Evolutionary conservation across 129 eudicot genomes (phyloP).

Genomic region (Flaveria ramosissima): DNA sequence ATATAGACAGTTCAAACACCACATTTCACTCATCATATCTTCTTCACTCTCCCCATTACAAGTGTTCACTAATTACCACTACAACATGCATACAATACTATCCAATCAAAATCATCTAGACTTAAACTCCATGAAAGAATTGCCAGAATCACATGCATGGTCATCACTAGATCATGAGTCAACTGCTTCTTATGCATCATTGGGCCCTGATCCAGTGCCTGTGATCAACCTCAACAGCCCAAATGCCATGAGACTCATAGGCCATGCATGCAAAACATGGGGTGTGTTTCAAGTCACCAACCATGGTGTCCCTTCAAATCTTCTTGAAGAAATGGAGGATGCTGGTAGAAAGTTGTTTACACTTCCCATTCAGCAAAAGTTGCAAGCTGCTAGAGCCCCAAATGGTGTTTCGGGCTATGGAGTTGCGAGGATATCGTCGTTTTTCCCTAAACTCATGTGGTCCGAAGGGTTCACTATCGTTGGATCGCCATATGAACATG

Average conservation of each 20-base stretch:
- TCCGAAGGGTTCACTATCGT: conserved; percentile 84
- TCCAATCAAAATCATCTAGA: conserved; percentile 49
- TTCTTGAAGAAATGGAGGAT: conserved; percentile 51
- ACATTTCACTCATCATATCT: conserved; percentile 38
- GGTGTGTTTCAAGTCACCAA: conserved; percentile 74
- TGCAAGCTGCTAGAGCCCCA: conserved; percentile 63
- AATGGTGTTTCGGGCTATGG: conserved; percentile 78
- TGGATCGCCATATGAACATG: conserved; percentile 74
- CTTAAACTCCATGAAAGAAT: conserved; percentile 56
- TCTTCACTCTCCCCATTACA: conserved; percentile 25
- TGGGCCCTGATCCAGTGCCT: conserved; percentile 37
- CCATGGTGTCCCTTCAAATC: conserved; percentile 49
- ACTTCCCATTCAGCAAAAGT: conserved; percentile 74
- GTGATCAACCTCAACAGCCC: conserved; percentile 49
- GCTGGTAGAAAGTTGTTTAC: conserved; percentile 47
- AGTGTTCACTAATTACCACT: neutral
- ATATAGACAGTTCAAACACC: conserved; percentile 37
- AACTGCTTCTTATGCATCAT: neutral
- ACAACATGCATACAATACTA: conserved; percentile 47
- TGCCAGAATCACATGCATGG: conserved; percentile 92
- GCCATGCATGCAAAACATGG: conserved; percentile 87
- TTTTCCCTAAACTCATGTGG: conserved; percentile 86
- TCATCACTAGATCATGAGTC: conserved; percentile 14
- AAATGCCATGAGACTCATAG: conserved; percentile 51
- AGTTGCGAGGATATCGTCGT: conserved; percentile 70